phyloP scores from a whole-genome alignment of 1,139 yeast species.

The Blastobotrys raffinosifermentans region DNA sequence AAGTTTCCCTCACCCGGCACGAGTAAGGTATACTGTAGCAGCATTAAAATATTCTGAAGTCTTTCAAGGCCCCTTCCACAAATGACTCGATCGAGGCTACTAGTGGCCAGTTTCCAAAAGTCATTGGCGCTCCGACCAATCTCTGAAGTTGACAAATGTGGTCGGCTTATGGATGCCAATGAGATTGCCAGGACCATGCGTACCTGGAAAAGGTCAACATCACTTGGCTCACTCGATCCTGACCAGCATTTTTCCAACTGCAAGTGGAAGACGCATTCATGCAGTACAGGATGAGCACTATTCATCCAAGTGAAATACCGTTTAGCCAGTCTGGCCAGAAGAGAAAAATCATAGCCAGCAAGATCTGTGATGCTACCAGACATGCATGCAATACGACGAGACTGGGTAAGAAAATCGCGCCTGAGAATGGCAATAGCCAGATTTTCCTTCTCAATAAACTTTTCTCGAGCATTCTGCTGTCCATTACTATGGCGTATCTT shows the following conservation, averaged over 20 bases:
- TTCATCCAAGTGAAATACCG: constrained; percentile 11
- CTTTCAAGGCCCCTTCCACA: constrained; percentile 3
- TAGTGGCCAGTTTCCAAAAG: constrained; percentile 8
- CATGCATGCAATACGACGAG: constrained; percentile 4
- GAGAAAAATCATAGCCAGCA: constrained; percentile 3
- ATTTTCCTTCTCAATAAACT: constrained; percentile 6
- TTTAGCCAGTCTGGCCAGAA: constrained; percentile 5
- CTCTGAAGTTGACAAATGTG: constrained; percentile 8
- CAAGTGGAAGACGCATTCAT: constrained; percentile 7
- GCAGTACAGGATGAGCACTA: constrained; percentile 9
- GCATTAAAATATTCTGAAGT: constrained; percentile 7
- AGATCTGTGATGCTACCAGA: constrained; percentile 5
- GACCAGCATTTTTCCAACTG: constrained; percentile 5
- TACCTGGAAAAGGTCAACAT: constrained; percentile 4
- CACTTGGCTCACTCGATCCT: neutral
- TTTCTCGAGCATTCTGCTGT: constrained; percentile 3
- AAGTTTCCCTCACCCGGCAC: constrained; percentile 8
- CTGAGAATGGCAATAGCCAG: constrained; percentile 5
- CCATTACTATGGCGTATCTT: neutral
- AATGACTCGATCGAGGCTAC: constrained; percentile 3
- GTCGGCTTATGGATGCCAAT: constrained; percentile 8
- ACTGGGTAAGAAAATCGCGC: constrained; percentile 5
- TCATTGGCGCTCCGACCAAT: constrained; percentile 8
- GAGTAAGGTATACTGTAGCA: constrained; percentile 8
- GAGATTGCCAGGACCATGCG: constrained; percentile 8